Base-by-base conservation (phyloP, 176 grass and related monocot species). In the Dendrocalamus sinicus region DNA sequence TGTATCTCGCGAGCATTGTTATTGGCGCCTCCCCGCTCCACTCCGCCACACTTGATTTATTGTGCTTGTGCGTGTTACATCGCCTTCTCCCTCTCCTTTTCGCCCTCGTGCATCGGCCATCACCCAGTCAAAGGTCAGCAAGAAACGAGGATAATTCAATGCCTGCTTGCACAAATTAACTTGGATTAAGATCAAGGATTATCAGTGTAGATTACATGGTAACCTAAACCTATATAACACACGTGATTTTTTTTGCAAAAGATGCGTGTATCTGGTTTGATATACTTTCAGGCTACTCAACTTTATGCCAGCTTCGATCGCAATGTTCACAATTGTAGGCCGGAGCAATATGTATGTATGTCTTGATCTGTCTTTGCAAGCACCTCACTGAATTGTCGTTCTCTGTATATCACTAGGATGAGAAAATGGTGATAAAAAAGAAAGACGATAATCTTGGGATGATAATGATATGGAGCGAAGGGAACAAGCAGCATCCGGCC, bases 71-170 rank as follows among this genome's bases (percentile, higher is more conserved):
- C 10, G 9, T 55, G 39, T 58, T 9, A 2, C 32, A 45, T 67
- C 77, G 59, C 61, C 39, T 37, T 47, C 79, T 12, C 19, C 8
- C 12, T 41, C 8, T 41, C 14, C 48, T 80, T 86, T 22, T 12
- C 45, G 30, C 1, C 3, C 20, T 69, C 22, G 50, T 82, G 79
- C 72, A 76, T n/a, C 40, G 19, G 23, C 78, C 86, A 82, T 75
- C 39, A 47, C 9, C 39, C 0, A n/a, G 14, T 13, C 7, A 40
- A 32, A 22, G 78, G 28, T 54, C 32, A 12, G 12, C 50, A 39
- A 67, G 13, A 24, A 73, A 73, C 45, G 30, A 48, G 13, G 45
- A 17, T 2, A 17, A 9, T 8, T 61, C n/a, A 24, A 61, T 24
- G 14, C 72, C 24, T 54, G 72, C 15, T 32, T 65, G 26, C 12